These are phyloP conservation scores for Lipomyces chichibuensis DNA, from an alignment of 805 yeast species.

Conservation along the genomic window DNA sequence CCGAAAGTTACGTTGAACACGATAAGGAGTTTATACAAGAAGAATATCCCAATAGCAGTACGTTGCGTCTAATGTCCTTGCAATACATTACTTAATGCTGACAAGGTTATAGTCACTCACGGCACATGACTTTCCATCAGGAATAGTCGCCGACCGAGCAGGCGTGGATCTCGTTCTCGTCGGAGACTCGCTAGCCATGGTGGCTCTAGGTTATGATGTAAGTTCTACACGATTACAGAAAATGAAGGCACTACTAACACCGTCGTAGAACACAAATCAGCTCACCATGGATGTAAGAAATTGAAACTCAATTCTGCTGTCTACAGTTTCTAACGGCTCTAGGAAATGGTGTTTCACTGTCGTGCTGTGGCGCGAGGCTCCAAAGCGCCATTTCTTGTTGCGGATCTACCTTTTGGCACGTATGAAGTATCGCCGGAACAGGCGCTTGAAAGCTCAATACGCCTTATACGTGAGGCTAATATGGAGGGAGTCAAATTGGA, in stretches of 20 bases:
- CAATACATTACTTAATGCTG: constrained; percentile 17
- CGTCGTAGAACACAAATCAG: constrained; percentile 56
- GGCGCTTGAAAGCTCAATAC: constrained; percentile 63
- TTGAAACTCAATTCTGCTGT: not conserved
- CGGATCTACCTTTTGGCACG: constrained; percentile 88
- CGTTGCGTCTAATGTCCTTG: not conserved
- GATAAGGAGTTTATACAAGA: constrained; percentile 44
- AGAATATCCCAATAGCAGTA: constrained; percentile 51
- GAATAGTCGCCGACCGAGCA: constrained; percentile 65
- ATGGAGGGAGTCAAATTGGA: constrained; percentile 84
- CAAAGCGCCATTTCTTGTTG: constrained; percentile 65
- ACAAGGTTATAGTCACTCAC: constrained; percentile 57
- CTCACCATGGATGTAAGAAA: constrained; percentile 62
- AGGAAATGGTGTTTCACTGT: constrained; percentile 71
- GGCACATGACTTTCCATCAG: constrained; percentile 85
- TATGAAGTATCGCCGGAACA: constrained; percentile 67
- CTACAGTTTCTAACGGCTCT: not conserved
- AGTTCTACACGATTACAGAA: constrained; percentile 36
- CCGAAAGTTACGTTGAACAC: constrained; percentile 49
- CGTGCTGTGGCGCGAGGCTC: constrained; percentile 77
- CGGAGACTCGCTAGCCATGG: constrained; percentile 95
- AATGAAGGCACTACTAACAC: not conserved
- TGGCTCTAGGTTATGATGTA: constrained; percentile 75
- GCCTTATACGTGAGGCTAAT: constrained; percentile 57
- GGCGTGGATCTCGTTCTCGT: constrained; percentile 71